These are phyloP conservation scores for Sporothrix variecibatus DNA, from an alignment of 2,329 filamentous ascomycete genomes.

Conservation along the genomic window DNA sequence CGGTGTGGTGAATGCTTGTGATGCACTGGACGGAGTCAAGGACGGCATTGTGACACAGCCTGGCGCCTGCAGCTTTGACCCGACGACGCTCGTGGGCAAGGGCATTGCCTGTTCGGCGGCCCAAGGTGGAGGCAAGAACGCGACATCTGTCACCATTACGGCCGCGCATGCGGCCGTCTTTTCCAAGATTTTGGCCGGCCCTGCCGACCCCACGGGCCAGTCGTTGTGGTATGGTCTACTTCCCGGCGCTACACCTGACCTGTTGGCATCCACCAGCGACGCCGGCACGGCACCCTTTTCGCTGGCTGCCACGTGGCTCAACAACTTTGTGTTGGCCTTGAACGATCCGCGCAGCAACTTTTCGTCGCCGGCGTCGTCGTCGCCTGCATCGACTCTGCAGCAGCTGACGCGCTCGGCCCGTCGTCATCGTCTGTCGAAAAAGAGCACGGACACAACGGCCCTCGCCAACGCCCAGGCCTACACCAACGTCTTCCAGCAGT, in stretches of 20 bases:
- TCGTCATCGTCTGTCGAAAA: not conserved
- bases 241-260: not conserved
- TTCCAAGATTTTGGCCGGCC: not conserved
- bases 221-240: not conserved
- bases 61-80: not conserved
- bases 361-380: not conserved
- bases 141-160: not conserved
- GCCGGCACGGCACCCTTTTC: not conserved
- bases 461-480: not conserved
- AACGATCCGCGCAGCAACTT: not conserved
- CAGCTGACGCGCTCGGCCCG: not conserved
- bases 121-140: not conserved
- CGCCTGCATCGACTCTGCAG: not conserved
- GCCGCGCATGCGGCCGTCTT: not conserved
- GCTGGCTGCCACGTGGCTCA: constrained; percentile 2
- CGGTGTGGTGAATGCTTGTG: not conserved
- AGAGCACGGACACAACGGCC: not conserved
- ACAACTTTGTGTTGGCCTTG: constrained; percentile 2
- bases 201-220: not conserved
- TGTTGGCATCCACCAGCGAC: not conserved
- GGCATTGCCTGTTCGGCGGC: not conserved
- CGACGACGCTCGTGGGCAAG: not conserved
- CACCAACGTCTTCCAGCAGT: constrained; percentile 3
- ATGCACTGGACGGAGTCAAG: not conserved
- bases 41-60: not conserved